Evolutionary conservation across 2,329 filamentous ascomycete genomes (phyloP), one percentile per base, ranked within the genome.

Genomic region (Neofusicoccum cordaticola): DNA sequence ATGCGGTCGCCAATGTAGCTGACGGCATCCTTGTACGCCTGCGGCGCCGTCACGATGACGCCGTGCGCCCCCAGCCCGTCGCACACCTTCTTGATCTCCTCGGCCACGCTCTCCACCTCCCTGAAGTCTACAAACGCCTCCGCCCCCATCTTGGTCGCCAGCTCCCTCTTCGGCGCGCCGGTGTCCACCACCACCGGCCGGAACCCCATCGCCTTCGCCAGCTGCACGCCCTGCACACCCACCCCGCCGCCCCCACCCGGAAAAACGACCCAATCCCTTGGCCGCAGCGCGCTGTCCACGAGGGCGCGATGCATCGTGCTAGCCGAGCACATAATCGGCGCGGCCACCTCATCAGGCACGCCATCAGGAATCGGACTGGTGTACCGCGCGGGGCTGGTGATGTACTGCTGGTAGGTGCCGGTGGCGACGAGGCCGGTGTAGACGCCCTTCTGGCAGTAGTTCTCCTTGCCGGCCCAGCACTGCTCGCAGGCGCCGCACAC

Each of bases 241-340:
- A 87, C 85, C 42, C 83, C 83, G 8, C 85, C 81, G 17, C 80
- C 85, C 0, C 82, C 83, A 15, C 83, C 83, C 3, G 83, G 82
- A 67, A 86, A 84, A 15, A 83, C 80, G 0, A 83, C 82, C 82
- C 82, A 87, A 57, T 86, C 76, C 9, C 84, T 83, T 0, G 84
- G 75, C 64, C 76, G 76, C 3, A 86, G 74, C 1, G 76, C 78
- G 0, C 82, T 83, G 45, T 85, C 82, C 12, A 82, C 78, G 57
- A 88, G 75, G 2, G 84, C 83, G 2, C 83, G 80, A 71, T 87
- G 85, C 66, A 87, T 84, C 1, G 86, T 88, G 6, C 80, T 82
- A 2, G 77, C 77, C 15, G 76, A 75, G 67, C 76, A 75, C 12
- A 78, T 78, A 73, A 71, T 69, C 9, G 75, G 75, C 19, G 76